phyloP scores from a whole-genome alignment of 1,139 yeast genomes.

The Hyphopichia khmerensis region DNA sequence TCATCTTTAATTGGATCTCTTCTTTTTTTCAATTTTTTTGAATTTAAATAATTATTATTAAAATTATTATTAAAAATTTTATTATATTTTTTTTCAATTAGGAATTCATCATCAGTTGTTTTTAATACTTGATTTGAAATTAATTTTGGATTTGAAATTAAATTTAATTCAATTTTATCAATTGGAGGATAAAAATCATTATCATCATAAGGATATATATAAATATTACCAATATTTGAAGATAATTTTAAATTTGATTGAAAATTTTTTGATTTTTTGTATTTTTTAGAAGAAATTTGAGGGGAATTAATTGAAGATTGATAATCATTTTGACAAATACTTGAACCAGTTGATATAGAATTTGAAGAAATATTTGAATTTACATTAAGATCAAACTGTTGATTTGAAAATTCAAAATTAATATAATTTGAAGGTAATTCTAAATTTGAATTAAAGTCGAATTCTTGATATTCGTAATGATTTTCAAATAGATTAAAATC shows the following conservation, averaged over 20 bases:
- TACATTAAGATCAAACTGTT: not conserved
- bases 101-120: not conserved
- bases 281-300: no score
- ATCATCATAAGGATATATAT: conserved; percentile 3
- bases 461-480: not conserved
- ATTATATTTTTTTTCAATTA: not conserved
- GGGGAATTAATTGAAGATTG: not conserved
- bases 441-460: not conserved
- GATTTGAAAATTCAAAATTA: no score
- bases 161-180: not conserved
- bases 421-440: not conserved
- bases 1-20: conserved; percentile 17
- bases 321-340: not conserved
- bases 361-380: not conserved
- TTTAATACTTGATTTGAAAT: not conserved
- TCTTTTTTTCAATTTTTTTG: conserved; percentile 11
- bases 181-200: not conserved
- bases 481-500: not conserved
- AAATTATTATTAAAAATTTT: not conserved
- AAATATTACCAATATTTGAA: conserved; percentile 2
- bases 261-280: no score
- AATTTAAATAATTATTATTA: not conserved
- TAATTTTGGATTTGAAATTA: not conserved
- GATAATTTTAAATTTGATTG: no score
- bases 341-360: not conserved